phyloP scores from a whole-genome alignment of 768 basidiomycete species.

The Pseudohyphozyma bogoriensis region DNA sequence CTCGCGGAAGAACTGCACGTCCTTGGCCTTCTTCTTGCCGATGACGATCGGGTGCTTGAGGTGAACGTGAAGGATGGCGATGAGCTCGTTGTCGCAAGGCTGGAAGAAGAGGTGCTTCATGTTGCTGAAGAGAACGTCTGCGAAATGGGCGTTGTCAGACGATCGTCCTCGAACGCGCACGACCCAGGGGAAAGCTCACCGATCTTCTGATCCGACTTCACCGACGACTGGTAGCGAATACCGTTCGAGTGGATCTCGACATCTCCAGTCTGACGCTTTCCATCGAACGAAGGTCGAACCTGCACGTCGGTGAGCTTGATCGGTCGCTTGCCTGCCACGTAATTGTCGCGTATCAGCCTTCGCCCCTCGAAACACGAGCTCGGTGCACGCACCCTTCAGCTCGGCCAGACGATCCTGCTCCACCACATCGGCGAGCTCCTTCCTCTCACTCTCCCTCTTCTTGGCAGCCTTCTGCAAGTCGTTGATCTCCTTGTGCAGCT shows the following conservation, averaged over 20 bases:
- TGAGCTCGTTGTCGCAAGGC: constrained; percentile 88
- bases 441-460: constrained; percentile 94
- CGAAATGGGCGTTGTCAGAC: neutral
- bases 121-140: constrained; percentile 90
- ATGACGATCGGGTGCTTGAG: constrained; percentile 94
- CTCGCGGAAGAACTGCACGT: constrained; percentile 96
- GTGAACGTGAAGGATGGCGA: constrained; percentile 88
- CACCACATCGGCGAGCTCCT: constrained; percentile 95
- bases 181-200: constrained; percentile 48
- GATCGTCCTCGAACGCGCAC: neutral
- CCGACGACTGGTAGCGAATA: constrained; percentile 76
- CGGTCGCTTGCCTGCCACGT: constrained; percentile 51
- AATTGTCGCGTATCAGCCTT: neutral
- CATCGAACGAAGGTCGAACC: constrained; percentile 84
- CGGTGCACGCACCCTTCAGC: constrained; percentile 53
- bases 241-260: constrained; percentile 98
- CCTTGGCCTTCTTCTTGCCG: constrained; percentile 95
- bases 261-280: constrained; percentile 90
- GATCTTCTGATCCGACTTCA: constrained; percentile 72
- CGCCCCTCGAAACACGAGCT: no score
- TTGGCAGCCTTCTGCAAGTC: constrained; percentile 93
- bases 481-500: constrained; percentile 80
- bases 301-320: constrained; percentile 82
- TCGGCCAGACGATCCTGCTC: constrained; percentile 86
- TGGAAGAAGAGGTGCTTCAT: constrained; percentile 99